phyloP scores from a whole-genome alignment of 306 rosid genomes.

The Dalbergia cochinchinensis region DNA sequence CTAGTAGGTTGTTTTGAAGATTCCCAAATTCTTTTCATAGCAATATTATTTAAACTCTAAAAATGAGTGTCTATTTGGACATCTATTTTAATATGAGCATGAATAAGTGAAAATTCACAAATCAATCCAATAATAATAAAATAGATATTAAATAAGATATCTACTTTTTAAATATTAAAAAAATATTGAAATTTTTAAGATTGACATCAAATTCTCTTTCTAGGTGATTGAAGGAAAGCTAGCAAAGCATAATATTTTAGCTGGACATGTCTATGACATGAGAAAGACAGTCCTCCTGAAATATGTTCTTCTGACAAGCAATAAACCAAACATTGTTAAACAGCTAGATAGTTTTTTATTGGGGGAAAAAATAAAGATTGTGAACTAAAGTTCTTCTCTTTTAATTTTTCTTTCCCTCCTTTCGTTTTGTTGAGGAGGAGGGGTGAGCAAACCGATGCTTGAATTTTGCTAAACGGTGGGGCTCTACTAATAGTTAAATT shows the following conservation, averaged over 20 bases:
- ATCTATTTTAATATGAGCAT: too few species aligned
- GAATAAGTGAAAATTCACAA: too few species aligned
- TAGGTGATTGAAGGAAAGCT: conserved; percentile 50
- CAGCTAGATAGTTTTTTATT: conserved; percentile 24
- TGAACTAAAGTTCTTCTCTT: conserved; percentile 37
- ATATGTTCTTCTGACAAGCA: conserved; percentile 55
- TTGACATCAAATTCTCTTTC: conserved; percentile 43
- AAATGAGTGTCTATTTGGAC: too few species aligned
- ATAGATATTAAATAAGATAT: too few species aligned
- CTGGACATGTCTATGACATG: conserved; percentile 61
- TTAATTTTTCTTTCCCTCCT: conserved; percentile 17
- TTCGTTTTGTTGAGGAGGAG: conserved; percentile 40
- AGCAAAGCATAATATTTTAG: conserved; percentile 49
- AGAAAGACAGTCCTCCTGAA: conserved; percentile 59
- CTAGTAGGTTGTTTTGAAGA: conserved; percentile 47
- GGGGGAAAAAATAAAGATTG: conserved; percentile 15
- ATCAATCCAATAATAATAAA: too few species aligned
- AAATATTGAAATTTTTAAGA: conserved; percentile 12
- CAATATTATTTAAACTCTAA: too few species aligned
- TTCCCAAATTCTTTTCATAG: conserved; percentile 33
- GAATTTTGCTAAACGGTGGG: conserved; percentile 30
- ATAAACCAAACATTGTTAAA: conserved; percentile 52
- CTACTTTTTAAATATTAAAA: too few species aligned
- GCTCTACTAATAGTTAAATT: not conserved
- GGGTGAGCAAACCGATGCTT: conserved; percentile 28